A percentile compares a stretch with the other conserved stretches of the same genome.
Conservation (phyloP, 176 grass and related monocot species). For the Musa troglodytarum region DNA sequence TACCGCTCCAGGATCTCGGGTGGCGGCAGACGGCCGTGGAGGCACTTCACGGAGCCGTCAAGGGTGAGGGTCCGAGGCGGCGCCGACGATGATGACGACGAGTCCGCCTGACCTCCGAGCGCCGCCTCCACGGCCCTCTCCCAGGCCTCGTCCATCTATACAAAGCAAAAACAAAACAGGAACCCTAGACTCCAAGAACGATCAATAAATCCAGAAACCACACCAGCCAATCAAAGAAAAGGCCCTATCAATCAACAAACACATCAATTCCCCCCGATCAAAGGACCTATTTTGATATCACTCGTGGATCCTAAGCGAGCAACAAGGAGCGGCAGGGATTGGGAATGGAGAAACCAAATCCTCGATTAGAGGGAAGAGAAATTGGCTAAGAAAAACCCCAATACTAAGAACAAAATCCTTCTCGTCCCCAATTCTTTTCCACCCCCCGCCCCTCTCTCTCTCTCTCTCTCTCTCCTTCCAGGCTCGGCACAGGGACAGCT, state of each 20-base stretch:
- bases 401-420: background rate
- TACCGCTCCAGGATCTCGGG: constrained; percentile 58
- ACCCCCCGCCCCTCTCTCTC: background rate
- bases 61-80: constrained; percentile 66
- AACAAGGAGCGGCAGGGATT: background rate
- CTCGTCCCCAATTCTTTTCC: too few species aligned
- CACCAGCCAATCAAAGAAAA: too few species aligned
- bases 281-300: background rate
- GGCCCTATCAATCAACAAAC: too few species aligned
- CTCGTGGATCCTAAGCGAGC: background rate
- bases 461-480: background rate
- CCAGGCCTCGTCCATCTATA: constrained; percentile 74
- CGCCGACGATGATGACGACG: constrained; percentile 13
- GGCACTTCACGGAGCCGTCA: constrained; percentile 77
- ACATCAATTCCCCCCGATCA: too few species aligned
- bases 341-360: too few species aligned
- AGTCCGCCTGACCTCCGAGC: constrained; percentile 19
- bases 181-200: too few species aligned
- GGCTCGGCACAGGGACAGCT: background rate
- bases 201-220: too few species aligned
- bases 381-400: background rate
- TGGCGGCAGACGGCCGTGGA: constrained; percentile 65
- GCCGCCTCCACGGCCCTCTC: constrained; percentile 87
- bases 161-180: background rate
- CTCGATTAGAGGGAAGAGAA: background rate